A percentile compares a stretch with the other conserved stretches of the same genome.
These are phyloP conservation scores for Clathrospora elynae DNA, from an alignment of 2,329 filamentous ascomycete genomes.

Conservation along the genomic window DNA sequence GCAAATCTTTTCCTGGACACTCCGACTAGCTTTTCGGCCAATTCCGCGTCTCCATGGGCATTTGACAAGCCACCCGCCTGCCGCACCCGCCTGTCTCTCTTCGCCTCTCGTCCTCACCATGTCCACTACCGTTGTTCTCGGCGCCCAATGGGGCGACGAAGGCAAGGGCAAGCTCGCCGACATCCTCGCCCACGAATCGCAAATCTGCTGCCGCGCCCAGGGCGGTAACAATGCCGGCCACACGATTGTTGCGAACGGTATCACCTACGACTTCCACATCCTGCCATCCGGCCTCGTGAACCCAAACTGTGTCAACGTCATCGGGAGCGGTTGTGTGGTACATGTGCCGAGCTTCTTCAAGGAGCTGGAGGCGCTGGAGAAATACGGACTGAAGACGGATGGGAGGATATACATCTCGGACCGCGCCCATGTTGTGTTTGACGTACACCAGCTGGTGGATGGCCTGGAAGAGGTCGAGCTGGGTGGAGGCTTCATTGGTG, in stretches of 20 bases:
- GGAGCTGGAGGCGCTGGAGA: conserved; percentile 65
- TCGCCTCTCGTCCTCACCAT: conserved; percentile 28
- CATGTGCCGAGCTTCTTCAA: conserved; percentile 71
- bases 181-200: conserved; percentile 58
- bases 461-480: conserved; percentile 67
- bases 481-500: conserved; percentile 53
- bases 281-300: conserved; percentile 70
- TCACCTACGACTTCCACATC: conserved; percentile 54
- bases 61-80: conserved; percentile 28
- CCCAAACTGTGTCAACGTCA: conserved; percentile 71
- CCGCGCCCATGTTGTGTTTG: conserved; percentile 67
- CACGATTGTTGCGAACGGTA: conserved; percentile 52
- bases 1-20: conserved; percentile 35
- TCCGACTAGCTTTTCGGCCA: conserved; percentile 23
- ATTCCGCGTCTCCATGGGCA: conserved; percentile 21
- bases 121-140: conserved; percentile 64
- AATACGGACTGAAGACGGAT: conserved; percentile 63
- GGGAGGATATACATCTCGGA: conserved; percentile 68
- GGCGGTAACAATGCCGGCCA: conserved; percentile 65
- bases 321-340: conserved; percentile 69
- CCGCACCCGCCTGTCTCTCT: conserved; percentile 18
- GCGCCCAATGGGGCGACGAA: conserved; percentile 66
- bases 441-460: conserved; percentile 70
- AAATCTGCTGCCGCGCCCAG: conserved; percentile 63
- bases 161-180: conserved; percentile 66